Conservation (phyloP, 495 filamentous ascomycete genomes). For the Platismatia glauca region DNA sequence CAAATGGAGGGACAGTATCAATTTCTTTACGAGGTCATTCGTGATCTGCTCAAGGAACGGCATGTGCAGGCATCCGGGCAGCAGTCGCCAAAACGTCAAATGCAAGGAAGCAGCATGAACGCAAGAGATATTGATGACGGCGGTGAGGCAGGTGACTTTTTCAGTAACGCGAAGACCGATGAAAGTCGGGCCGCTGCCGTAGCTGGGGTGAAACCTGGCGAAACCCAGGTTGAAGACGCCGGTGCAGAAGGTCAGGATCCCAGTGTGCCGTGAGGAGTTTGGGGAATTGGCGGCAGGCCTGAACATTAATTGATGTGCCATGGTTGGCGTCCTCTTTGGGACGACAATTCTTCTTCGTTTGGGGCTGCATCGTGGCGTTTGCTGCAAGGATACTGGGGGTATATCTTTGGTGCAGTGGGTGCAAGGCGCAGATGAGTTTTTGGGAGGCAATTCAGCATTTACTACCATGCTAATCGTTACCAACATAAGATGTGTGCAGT, state of each 20-base stretch:
- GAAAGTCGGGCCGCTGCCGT: not conserved
- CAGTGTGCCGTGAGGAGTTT: not conserved
- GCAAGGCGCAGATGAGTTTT: constrained; percentile 1
- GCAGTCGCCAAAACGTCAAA: constrained; percentile 17
- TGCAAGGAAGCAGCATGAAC: constrained; percentile 17
- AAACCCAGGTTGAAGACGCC: not conserved
- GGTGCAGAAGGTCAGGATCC: constrained; percentile 10
- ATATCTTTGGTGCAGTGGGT: constrained; percentile 6
- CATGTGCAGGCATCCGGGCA: constrained; percentile 10
- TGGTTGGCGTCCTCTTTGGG: constrained; percentile 7
- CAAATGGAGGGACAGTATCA: constrained; percentile 77
- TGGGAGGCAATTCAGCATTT: not conserved
- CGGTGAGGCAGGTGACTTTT: constrained; percentile 6
- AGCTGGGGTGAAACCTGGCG: not conserved
- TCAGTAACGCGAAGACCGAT: not conserved
- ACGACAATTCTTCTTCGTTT: constrained; percentile 6
- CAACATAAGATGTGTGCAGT: not conserved
- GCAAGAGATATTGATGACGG: constrained; percentile 9
- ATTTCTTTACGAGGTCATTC: constrained; percentile 84
- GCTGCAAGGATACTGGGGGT: constrained; percentile 8
- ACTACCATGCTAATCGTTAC: not conserved
- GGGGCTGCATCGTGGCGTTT: constrained; percentile 12
- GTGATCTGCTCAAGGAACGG: constrained; percentile 49
- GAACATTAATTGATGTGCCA: constrained; percentile 9
- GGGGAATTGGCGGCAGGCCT: constrained; percentile 4